Evolutionary conservation across 805 yeast species (phyloP), one percentile per base, ranked within the genome.

Genomic region (Candida qinlingensis): DNA sequence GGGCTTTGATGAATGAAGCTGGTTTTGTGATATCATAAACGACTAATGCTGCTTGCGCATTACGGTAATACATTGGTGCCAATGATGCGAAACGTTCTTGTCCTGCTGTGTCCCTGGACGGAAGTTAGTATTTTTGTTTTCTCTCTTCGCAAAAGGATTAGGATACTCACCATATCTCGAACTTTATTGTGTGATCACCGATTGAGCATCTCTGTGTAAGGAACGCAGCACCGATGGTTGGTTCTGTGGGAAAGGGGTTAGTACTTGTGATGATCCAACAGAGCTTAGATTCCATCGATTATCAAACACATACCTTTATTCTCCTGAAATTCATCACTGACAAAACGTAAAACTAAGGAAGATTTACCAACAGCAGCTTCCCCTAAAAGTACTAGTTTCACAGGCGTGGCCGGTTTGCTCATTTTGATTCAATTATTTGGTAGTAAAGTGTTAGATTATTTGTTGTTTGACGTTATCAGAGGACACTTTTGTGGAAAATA

Each of bases 311-410:
- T 46, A 68, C 72, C 72, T 64, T 92, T 91, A 68, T 92, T 91
- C 66, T 91, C 98, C 66, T 94, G 96, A 69, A 92, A 92, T 63
- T 92, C 97, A 67, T 92, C 89, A 54, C 90, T 83, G 39, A 92
- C 98, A 68, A 92, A 92, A 56, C 98, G 77, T 56, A 92, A 75
- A 35, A 92, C 98, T 33, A 92, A 75, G 6, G 96, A 88, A 4
- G 96, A 88, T 64, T 92, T 92, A 46, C 99, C 99, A 13, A 92
- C 99, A 0, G 99, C 99, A 1, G 97, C 97, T 64, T 92, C 99
- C 30, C 99, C 99, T 41, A 92, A 72, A 38, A 92, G 79, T 7
- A 92, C 99, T 49, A 92, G 76, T 68, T 92, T 92, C 47, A 92
- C 96, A 12, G 91, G 79, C 30, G 86, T 83, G 44, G 85, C 67